Evolutionary conservation across 176 grass and related monocot genomes (phyloP).

Genomic region (Secale cereale): DNA sequence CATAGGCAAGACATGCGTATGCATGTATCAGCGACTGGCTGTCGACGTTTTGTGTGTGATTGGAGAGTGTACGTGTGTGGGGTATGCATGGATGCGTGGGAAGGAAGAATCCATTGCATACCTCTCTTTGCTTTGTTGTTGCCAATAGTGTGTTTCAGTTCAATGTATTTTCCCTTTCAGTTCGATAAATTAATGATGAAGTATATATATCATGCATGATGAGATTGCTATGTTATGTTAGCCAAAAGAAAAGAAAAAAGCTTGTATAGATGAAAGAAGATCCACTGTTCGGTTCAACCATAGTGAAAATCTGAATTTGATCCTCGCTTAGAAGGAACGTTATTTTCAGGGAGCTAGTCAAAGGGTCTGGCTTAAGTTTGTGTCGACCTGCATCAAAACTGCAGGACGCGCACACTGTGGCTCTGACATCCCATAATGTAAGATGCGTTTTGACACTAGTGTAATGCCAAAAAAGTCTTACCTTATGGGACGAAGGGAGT

Average conservation of each 20-base stretch:
- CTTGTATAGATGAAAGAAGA: not conserved
- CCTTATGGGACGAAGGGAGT: no score
- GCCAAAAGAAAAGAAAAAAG: not conserved
- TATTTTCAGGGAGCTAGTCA: no score
- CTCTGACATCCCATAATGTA: no score
- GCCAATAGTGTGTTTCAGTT: not conserved
- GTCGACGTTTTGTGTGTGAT: not conserved
- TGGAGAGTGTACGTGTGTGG: not conserved
- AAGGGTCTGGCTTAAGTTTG: no score
- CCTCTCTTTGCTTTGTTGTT: not conserved
- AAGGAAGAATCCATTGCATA: slow-evolving; percentile 21
- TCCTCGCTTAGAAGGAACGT: no score
- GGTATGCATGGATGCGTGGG: slow-evolving; percentile 7
- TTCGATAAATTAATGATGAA: not conserved
- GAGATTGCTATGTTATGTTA: not conserved
- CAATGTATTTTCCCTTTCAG: not conserved
- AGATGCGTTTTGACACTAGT: no score
- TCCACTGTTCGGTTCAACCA: not conserved
- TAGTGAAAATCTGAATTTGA: no score
- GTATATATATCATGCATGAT: not conserved
- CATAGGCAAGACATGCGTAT: not conserved
- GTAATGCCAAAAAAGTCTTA: no score
- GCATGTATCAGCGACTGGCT: slow-evolving; percentile 4
- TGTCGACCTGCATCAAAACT: not conserved
- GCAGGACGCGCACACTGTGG: no score